phyloP scores from a whole-genome alignment of 2,329 filamentous ascomycete genomes.

The Diplodia intermedia region DNA sequence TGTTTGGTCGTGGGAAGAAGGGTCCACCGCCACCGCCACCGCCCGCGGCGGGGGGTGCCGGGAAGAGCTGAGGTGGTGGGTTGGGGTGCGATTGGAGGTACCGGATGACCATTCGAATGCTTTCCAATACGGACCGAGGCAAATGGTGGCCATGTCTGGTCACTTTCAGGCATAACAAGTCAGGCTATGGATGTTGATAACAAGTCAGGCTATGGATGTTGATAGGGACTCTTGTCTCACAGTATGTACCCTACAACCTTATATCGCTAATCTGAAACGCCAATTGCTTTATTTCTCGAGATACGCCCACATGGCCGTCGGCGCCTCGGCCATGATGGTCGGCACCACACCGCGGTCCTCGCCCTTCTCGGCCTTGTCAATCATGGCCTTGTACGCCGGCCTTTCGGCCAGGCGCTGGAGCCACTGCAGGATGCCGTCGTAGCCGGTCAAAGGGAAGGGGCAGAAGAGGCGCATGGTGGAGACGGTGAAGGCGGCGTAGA shows the following conservation, averaged over 20 bases:
- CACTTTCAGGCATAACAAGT: neutral
- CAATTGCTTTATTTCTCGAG: neutral
- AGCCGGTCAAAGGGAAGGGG: conserved; percentile 40
- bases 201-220: neutral
- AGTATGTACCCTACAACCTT: neutral
- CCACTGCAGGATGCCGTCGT: conserved; percentile 39
- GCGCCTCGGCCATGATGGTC: conserved; percentile 23
- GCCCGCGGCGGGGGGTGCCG: neutral
- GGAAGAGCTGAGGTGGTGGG: neutral
- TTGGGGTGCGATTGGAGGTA: neutral
- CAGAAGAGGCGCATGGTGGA: conserved; percentile 66
- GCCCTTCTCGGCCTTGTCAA: conserved; percentile 33
- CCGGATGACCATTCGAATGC: neutral
- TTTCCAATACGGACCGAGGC: neutral
- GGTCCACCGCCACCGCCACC: too few species aligned
- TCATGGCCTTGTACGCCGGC: conserved; percentile 30
- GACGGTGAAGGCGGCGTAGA: conserved; percentile 67
- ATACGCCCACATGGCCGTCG: neutral
- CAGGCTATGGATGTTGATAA: neutral
- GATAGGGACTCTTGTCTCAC: neutral
- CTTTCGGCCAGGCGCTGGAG: conserved; percentile 23
- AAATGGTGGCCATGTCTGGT: neutral
- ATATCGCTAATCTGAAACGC: neutral
- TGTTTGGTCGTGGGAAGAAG: neutral
- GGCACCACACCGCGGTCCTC: conserved; percentile 29